These are phyloP conservation scores for Populus trichocarpa DNA, from an alignment of 441 rosid genomes.

Conservation along the genomic window DNA sequence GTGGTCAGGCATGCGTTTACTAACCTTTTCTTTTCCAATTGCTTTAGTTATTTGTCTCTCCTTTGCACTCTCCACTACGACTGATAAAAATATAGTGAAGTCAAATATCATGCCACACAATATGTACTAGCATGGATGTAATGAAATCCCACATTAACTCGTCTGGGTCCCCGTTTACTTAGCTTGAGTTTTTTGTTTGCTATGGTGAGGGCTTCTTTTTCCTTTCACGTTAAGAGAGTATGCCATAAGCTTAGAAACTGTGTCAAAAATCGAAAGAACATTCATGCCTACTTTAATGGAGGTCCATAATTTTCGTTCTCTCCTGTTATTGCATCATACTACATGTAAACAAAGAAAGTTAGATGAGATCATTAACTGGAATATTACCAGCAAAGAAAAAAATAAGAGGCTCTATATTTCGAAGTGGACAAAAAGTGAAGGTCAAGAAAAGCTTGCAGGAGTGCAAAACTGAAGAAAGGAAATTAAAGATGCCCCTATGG, in stretches of 20 bases:
- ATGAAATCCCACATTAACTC: not conserved
- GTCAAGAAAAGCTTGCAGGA: not conserved
- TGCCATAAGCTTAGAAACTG: not conserved
- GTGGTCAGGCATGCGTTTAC: conserved; percentile 19
- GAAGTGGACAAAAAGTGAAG: too few species aligned
- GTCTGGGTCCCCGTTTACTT: too few species aligned
- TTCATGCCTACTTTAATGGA: not conserved
- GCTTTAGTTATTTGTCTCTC: not conserved
- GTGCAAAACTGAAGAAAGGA: too few species aligned
- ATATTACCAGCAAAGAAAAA: too few species aligned
- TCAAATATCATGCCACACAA: not conserved
- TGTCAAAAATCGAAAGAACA: not conserved
- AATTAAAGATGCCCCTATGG: too few species aligned
- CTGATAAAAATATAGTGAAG: not conserved
- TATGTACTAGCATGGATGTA: not conserved
- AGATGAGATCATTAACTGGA: too few species aligned
- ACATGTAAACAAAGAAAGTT: too few species aligned
- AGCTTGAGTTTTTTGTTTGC: not conserved
- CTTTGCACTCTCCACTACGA: not conserved
- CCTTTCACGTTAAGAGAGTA: not conserved
- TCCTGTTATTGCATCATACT: too few species aligned
- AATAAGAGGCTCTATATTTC: too few species aligned
- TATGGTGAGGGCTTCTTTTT: not conserved
- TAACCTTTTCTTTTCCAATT: not conserved
- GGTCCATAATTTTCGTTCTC: too few species aligned